These are phyloP conservation scores for Solanum microdontum DNA, from an alignment of 257 asterid genomes.

Conservation along the genomic window DNA sequence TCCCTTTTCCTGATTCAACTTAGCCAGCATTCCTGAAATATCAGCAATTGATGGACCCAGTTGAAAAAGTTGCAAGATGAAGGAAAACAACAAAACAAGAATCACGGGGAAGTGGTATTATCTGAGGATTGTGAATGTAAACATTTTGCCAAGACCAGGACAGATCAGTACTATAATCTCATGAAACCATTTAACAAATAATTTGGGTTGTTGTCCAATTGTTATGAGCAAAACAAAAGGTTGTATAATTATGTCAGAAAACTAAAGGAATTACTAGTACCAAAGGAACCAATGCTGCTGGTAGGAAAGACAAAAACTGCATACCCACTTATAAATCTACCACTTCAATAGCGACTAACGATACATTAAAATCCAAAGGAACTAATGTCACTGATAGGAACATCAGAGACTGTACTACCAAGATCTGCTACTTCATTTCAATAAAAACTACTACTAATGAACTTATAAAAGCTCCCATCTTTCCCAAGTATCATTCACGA, in stretches of 20 bases:
- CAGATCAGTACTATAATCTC: not conserved
- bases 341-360: not conserved
- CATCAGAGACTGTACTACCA: not conserved
- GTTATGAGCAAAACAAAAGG: not conserved
- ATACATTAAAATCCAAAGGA: not conserved
- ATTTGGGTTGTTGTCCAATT: not conserved
- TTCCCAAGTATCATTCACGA: not conserved
- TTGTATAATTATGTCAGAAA: not conserved
- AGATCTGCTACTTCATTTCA: not conserved
- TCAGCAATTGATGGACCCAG: not conserved
- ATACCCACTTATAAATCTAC: not conserved
- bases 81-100: not conserved
- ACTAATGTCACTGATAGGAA: not conserved
- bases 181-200: not conserved
- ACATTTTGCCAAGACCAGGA: not conserved
- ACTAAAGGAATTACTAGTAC: not conserved
- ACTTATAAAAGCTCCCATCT: not conserved
- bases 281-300: not conserved
- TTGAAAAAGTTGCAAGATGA: not conserved
- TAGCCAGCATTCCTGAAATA: not conserved
- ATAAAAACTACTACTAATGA: not conserved
- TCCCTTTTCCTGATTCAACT: not conserved
- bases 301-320: not conserved
- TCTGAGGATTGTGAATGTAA: not conserved
- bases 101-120: not conserved